A percentile compares a stretch with the other conserved stretches of the same genome.
Conservation (phyloP, 805 yeast species). For the Alloascoidea hylecoeti region DNA sequence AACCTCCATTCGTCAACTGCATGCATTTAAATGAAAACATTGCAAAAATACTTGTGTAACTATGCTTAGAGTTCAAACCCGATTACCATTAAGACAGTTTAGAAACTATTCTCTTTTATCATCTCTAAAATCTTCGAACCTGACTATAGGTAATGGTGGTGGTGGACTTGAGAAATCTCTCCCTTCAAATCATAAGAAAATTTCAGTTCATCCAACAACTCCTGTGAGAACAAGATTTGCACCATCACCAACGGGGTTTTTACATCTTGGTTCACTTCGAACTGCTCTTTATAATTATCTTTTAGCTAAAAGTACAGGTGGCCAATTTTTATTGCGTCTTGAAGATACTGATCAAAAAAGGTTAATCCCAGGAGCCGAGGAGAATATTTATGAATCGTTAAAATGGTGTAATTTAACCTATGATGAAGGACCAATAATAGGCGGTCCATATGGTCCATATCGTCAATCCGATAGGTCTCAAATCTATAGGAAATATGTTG, state of each 20-base stretch:
- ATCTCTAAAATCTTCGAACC: too few species aligned
- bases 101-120: too few species aligned
- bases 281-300: slow-evolving; percentile 88
- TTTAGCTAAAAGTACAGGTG: slow-evolving; percentile 65
- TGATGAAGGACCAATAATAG: slow-evolving; percentile 72
- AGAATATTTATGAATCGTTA: slow-evolving; percentile 60
- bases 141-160: too few species aligned
- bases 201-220: slow-evolving; percentile 24
- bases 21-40: too few species aligned
- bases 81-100: too few species aligned
- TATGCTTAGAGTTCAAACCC: too few species aligned
- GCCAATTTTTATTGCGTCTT: slow-evolving; percentile 65
- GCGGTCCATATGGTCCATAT: slow-evolving; percentile 57
- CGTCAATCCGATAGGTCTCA: slow-evolving; percentile 69
- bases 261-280: slow-evolving; percentile 88
- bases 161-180: too few species aligned
- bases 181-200: too few species aligned
- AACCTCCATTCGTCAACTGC: too few species aligned
- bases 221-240: slow-evolving; percentile 90
- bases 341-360: slow-evolving; percentile 91
- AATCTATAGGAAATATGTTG: slow-evolving; percentile 50
- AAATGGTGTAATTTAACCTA: slow-evolving; percentile 61
- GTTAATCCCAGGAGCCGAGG: slow-evolving; percentile 69
- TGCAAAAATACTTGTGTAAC: too few species aligned
- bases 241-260: slow-evolving; percentile 92